phyloP scores from a whole-genome alignment of 2,329 filamentous ascomycete genomes.

The Ceratocystiopsis brevicomis region DNA sequence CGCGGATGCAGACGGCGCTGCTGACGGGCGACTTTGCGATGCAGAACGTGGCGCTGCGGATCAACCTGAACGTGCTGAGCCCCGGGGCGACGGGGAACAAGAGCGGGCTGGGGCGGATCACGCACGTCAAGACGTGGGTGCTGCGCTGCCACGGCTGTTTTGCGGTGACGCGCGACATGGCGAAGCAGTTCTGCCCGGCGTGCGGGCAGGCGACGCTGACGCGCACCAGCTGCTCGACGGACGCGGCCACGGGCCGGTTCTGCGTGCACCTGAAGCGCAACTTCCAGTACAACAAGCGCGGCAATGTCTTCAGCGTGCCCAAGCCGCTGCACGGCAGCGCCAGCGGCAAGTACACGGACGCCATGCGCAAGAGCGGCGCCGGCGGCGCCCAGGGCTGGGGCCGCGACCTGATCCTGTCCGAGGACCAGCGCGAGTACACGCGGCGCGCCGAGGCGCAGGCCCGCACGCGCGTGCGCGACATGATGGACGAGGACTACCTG shows the following conservation, averaged over 20 bases:
- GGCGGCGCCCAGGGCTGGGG: constrained; percentile 85
- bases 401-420: constrained; percentile 61
- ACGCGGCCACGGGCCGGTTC: constrained; percentile 54
- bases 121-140: constrained; percentile 70
- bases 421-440: constrained; percentile 86
- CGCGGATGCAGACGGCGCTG: constrained; percentile 67
- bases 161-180: constrained; percentile 62
- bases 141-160: constrained; percentile 92
- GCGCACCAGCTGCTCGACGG: constrained; percentile 69
- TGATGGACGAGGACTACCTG: constrained; percentile 91
- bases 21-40: constrained; percentile 94
- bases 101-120: constrained; percentile 55
- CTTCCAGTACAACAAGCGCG: constrained; percentile 89
- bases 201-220: constrained; percentile 80
- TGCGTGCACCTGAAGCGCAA: constrained; percentile 78
- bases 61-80: constrained; percentile 56
- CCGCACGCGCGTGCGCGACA: constrained; percentile 51
- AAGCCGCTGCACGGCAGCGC: constrained; percentile 70
- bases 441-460: constrained; percentile 43
- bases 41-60: constrained; percentile 89
- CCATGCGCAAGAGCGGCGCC: constrained; percentile 18
- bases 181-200: constrained; percentile 76
- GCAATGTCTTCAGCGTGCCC: constrained; percentile 81
- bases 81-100: constrained; percentile 18
- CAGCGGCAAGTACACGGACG: constrained; percentile 51